phyloP scores from a whole-genome alignment of 1,139 yeast species.

The Scheffersomyces lignicola region DNA sequence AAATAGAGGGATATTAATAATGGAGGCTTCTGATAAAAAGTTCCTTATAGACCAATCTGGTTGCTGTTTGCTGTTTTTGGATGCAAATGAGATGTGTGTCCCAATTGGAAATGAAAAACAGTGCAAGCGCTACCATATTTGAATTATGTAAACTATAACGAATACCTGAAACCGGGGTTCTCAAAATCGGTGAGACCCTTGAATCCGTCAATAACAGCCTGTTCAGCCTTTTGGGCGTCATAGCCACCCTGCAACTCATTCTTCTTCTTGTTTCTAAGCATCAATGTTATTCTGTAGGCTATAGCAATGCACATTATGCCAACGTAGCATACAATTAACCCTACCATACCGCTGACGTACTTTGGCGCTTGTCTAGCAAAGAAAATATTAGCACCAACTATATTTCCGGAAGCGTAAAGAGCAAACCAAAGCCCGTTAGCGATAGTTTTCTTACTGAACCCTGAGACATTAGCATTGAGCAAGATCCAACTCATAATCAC shows the following conservation, averaged over 20 bases:
- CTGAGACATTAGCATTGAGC: slow-evolving; percentile 25
- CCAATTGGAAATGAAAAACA: too few relatives aligned
- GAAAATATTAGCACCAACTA: slow-evolving; percentile 31
- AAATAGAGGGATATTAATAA: too few relatives aligned
- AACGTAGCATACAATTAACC: slow-evolving; percentile 26
- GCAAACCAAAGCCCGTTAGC: slow-evolving; percentile 27
- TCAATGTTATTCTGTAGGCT: slow-evolving; percentile 20
- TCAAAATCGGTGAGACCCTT: slow-evolving; percentile 34
- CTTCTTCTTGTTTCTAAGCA: slow-evolving; percentile 22
- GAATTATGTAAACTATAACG: slow-evolving; percentile 5
- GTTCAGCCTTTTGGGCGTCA: slow-evolving; percentile 24
- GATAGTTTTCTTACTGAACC: slow-evolving; percentile 25
- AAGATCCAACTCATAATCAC: slow-evolving; percentile 32
- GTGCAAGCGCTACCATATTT: too few relatives aligned
- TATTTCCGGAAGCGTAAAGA: slow-evolving; percentile 30
- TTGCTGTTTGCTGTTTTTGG: too few relatives aligned
- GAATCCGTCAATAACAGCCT: slow-evolving; percentile 33
- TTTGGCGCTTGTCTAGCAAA: slow-evolving; percentile 29
- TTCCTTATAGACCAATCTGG: too few relatives aligned
- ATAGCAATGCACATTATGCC: slow-evolving; percentile 25
- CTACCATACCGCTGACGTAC: slow-evolving; percentile 26
- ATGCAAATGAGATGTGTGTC: too few relatives aligned
- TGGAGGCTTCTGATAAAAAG: too few relatives aligned
- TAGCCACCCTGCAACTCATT: slow-evolving; percentile 23
- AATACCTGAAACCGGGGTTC: slow-evolving; percentile 30